phyloP scores from a whole-genome alignment of 768 basidiomycete genomes.

The Panaeolus papilionaceus region DNA sequence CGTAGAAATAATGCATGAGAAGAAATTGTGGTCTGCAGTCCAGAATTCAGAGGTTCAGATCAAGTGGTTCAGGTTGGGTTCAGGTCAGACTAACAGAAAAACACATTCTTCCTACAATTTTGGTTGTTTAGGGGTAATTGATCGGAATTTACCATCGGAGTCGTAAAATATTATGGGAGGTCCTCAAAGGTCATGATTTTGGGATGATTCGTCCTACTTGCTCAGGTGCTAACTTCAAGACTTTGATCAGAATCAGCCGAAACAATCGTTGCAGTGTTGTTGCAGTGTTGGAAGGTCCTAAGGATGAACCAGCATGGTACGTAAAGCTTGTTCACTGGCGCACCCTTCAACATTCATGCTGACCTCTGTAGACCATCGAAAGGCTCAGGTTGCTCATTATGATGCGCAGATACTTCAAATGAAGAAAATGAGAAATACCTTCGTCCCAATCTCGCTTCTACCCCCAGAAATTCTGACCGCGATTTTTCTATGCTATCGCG shows the following conservation, averaged over 20 bases:
- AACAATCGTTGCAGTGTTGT: no score
- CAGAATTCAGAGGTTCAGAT: no score
- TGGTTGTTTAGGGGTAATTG: neutral
- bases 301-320: neutral
- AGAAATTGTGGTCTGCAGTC: no score
- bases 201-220: no score
- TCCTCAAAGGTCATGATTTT: no score
- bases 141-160: constrained; percentile 13
- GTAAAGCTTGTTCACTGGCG: neutral
- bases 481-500: neutral
- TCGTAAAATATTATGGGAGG: neutral
- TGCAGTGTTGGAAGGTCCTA: no score
- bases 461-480: neutral
- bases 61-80: no score
- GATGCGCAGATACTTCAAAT: neutral
- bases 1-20: no score
- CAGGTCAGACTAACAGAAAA: no score
- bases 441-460: neutral
- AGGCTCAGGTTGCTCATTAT: neutral
- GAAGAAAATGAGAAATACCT: neutral
- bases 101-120: neutral
- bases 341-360: no score
- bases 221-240: no score
- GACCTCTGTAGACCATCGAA: neutral
- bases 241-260: no score